phyloP scores from a whole-genome alignment of 345 rosid genomes.

The Populus davidiana region DNA sequence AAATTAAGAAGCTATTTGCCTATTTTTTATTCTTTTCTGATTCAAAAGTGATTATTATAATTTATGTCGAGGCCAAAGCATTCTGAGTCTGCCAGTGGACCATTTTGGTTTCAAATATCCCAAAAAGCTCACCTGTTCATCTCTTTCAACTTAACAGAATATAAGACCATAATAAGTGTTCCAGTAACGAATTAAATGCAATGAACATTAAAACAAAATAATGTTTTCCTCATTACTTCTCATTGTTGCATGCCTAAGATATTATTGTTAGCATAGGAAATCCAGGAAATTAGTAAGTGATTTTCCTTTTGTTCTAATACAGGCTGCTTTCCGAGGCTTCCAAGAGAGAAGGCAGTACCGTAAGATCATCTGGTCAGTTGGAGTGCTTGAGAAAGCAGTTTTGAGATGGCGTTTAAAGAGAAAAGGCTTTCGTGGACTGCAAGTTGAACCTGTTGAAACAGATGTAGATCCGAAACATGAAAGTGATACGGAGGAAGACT shows the following conservation, averaged over 20 bases:
- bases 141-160: neutral
- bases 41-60: neutral
- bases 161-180: neutral
- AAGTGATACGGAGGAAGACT: slow-evolving; percentile 64
- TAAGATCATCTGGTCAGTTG: slow-evolving; percentile 89
- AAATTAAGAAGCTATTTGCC: neutral
- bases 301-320: slow-evolving; percentile 23
- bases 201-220: neutral
- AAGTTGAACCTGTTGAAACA: slow-evolving; percentile 41
- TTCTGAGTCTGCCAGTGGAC: neutral
- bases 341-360: slow-evolving; percentile 74
- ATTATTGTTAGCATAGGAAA: neutral
- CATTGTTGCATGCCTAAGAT: neutral
- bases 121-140: neutral
- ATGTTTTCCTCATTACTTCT: neutral
- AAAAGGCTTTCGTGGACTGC: slow-evolving; percentile 78
- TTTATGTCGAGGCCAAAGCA: neutral
- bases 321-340: slow-evolving; percentile 88
- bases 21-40: neutral
- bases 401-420: slow-evolving; percentile 88
- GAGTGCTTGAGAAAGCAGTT: slow-evolving; percentile 85
- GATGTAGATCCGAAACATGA: slow-evolving; percentile 27
- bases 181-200: too few species aligned
- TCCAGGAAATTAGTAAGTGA: neutral
- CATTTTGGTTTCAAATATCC: neutral